A percentile compares a stretch with the other conserved stretches of the same genome.
These are phyloP conservation scores for Reutealis trisperma DNA, from an alignment of 345 rosid genomes.

Conservation along the genomic window DNA sequence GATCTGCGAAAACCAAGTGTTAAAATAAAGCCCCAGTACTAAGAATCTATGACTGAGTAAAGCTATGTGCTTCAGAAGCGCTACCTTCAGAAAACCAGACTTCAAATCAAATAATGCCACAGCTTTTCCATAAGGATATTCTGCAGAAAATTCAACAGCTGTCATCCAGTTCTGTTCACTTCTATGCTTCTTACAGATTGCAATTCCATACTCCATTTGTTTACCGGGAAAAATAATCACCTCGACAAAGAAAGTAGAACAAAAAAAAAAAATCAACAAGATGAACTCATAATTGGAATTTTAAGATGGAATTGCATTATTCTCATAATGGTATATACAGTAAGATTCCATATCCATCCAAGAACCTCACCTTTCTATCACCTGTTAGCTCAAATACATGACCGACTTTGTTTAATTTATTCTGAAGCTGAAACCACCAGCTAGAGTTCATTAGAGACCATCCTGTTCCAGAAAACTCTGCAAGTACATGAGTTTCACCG, in stretches of 20 bases:
- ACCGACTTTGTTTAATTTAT: background rate
- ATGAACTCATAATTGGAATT: background rate
- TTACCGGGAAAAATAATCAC: slow-evolving; percentile 26
- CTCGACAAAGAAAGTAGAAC: background rate
- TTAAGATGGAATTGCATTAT: background rate
- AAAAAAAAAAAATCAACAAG: background rate
- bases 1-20: slow-evolving; percentile 13
- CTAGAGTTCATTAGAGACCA: slow-evolving; percentile 25
- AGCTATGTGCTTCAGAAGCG: background rate
- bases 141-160: slow-evolving; percentile 24
- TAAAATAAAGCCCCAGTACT: background rate
- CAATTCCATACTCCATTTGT: slow-evolving; percentile 18
- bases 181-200: slow-evolving; percentile 7
- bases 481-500: slow-evolving; percentile 23
- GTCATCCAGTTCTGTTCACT: slow-evolving; percentile 9
- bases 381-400: slow-evolving; percentile 23
- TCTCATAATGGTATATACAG: background rate
- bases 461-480: slow-evolving; percentile 21
- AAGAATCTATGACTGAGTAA: background rate
- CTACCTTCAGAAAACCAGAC: slow-evolving; percentile 18
- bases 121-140: slow-evolving; percentile 25
- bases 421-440: slow-evolving; percentile 16
- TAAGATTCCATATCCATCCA: background rate
- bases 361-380: background rate
- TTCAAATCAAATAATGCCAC: slow-evolving; percentile 23